Evolutionary conservation across 108 stramenopile species (phyloP).

Genomic region (Craspedostauros australis): DNA sequence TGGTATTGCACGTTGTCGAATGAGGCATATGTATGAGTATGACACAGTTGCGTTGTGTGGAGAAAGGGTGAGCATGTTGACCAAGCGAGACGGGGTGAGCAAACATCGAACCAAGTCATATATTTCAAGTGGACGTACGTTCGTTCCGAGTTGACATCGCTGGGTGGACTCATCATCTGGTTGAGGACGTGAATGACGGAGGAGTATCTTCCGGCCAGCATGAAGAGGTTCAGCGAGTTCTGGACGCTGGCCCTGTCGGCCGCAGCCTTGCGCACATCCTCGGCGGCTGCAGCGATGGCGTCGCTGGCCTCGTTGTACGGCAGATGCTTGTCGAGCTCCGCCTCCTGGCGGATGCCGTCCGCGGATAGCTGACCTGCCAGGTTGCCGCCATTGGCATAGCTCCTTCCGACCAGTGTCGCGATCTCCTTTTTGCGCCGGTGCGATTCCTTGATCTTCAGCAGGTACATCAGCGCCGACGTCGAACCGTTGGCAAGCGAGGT

Average conservation of each 20-base stretch:
- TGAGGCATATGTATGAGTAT: no score
- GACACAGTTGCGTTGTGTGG: no score
- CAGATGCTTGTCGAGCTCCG: constrained; percentile 51
- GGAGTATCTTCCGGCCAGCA: constrained; percentile 27
- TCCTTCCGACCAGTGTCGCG: constrained; percentile 19
- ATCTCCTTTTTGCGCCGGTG: constrained; percentile 17
- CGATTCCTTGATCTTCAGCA: constrained; percentile 12
- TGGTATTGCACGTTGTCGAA: no score
- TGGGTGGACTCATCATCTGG: constrained; percentile 20
- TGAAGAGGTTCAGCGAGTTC: constrained; percentile 28
- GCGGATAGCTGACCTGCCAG: constrained; percentile 28
- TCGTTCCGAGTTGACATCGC: neutral
- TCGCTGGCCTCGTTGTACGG: neutral
- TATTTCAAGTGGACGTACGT: neutral
- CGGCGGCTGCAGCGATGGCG: constrained; percentile 21
- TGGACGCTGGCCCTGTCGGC: constrained; percentile 12
- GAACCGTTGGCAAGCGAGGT: constrained; percentile 9
- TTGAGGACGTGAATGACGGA: constrained; percentile 23
- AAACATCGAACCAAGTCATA: neutral
- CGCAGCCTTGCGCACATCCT: constrained; percentile 38
- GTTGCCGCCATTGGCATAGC: constrained; percentile 9
- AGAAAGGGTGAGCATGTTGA: no score
- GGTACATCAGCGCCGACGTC: constrained; percentile 35
- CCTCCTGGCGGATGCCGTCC: constrained; percentile 20
- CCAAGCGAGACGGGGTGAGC: no score